A percentile compares a stretch with the other conserved stretches of the same genome.
Evolutionary conservation across 129 eudicot genomes (phyloP).

Genomic region (Daucus carota): DNA sequence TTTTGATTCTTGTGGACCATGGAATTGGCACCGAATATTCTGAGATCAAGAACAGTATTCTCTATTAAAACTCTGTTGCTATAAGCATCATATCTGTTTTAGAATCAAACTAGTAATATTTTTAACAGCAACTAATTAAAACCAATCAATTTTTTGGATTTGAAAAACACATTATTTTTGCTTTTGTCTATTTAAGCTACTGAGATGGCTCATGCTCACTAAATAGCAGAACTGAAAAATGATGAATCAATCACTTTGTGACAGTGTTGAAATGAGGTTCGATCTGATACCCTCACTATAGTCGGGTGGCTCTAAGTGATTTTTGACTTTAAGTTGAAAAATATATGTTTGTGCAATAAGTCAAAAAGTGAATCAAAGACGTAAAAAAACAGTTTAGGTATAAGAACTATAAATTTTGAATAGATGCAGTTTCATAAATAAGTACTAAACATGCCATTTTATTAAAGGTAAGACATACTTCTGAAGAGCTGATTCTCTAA

Average conservation of each 20-base stretch:
- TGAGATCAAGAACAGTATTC: conserved; percentile 13
- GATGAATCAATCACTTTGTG: not conserved
- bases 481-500: conserved; percentile 85
- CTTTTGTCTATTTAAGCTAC: not conserved
- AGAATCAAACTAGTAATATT: too few species aligned
- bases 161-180: not conserved
- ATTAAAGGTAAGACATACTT: conserved; percentile 37
- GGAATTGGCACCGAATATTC: conserved; percentile 68
- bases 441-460: not conserved
- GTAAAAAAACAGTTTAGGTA: too few species aligned
- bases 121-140: too few species aligned
- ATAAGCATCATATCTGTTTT: not conserved
- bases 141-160: not conserved
- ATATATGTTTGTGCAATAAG: too few species aligned
- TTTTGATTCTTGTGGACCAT: conserved; percentile 74
- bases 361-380: too few species aligned
- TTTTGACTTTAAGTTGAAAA: too few species aligned
- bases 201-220: not conserved
- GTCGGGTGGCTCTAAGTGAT: too few species aligned
- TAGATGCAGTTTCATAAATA: not conserved
- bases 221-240: not conserved
- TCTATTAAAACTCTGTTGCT: not conserved
- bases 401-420: too few species aligned
- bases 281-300: too few species aligned
- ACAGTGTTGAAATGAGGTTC: not conserved